Conservation (phyloP, 371 early-diverging fungal species). For the Funneliformis caledonium region DNA sequence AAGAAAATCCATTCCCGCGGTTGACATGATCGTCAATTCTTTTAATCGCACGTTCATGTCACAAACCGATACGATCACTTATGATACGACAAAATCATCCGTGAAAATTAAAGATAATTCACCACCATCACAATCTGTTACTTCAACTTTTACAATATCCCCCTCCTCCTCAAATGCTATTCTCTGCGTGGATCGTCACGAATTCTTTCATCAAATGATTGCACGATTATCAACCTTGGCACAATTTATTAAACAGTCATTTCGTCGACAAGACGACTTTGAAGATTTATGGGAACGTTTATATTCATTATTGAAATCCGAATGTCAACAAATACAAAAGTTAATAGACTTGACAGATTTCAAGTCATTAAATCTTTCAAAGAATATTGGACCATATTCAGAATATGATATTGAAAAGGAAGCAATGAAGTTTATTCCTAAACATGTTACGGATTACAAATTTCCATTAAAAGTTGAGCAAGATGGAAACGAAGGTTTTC, state of each 20-base stretch:
- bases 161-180: background rate
- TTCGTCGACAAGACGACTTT: background rate
- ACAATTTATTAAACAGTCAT: background rate
- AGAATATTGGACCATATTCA: background rate
- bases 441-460: slow-evolving; percentile 8
- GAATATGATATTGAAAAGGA: slow-evolving; percentile 12
- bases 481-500: slow-evolving; percentile 23
- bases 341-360: slow-evolving; percentile 3
- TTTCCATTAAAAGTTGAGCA: background rate
- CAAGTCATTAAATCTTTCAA: slow-evolving; percentile 8
- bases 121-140: background rate
- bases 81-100: background rate
- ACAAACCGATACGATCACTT: background rate
- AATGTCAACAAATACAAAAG: slow-evolving; percentile 10
- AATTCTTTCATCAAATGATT: slow-evolving; percentile 17
- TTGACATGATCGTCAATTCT: background rate
- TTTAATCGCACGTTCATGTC: background rate
- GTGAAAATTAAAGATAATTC: too few species aligned
- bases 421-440: background rate
- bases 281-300: background rate
- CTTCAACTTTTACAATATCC: background rate
- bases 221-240: background rate
- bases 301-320: slow-evolving; percentile 1
- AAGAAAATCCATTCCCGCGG: background rate
- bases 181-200: background rate